Conservation (phyloP, 148 eudicot species). For the Chenopodium berlandieri region DNA sequence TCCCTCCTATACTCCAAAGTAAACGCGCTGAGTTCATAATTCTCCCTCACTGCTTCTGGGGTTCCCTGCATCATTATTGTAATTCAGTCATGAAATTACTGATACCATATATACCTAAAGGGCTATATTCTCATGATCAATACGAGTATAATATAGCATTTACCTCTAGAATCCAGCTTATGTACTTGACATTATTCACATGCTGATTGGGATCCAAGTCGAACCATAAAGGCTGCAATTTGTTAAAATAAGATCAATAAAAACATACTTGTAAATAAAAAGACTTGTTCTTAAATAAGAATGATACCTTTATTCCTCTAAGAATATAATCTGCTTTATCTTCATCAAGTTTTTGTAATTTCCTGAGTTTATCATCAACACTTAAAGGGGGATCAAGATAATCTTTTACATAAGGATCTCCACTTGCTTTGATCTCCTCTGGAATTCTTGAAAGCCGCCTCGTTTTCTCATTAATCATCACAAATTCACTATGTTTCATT, state of each 20-base stretch:
- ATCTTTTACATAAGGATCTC: constrained; percentile 52
- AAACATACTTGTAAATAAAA: too few species aligned
- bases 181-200: constrained; percentile 70
- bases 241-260: too few species aligned
- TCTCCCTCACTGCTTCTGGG: constrained; percentile 55
- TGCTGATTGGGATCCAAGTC: constrained; percentile 86
- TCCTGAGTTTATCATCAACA: constrained; percentile 24
- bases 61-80: constrained; percentile 31
- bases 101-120: too few species aligned
- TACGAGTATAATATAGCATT: neutral
- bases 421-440: constrained; percentile 61
- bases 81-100: too few species aligned
- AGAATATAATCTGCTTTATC: constrained; percentile 29
- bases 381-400: constrained; percentile 27
- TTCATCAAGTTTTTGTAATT: constrained; percentile 50
- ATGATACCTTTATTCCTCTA: constrained; percentile 28
- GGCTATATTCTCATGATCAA: neutral
- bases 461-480: constrained; percentile 71
- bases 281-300: too few species aligned
- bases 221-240: constrained; percentile 68
- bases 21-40: constrained; percentile 46
- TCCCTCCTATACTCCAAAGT: constrained; percentile 65
- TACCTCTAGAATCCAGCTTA: constrained; percentile 91
- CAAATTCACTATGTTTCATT: constrained; percentile 47
- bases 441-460: constrained; percentile 69